Evolutionary conservation across 2,329 filamentous ascomycete genomes (phyloP), one percentile per base, ranked within the genome.

Genomic region (Diaporthe caulivora): DNA sequence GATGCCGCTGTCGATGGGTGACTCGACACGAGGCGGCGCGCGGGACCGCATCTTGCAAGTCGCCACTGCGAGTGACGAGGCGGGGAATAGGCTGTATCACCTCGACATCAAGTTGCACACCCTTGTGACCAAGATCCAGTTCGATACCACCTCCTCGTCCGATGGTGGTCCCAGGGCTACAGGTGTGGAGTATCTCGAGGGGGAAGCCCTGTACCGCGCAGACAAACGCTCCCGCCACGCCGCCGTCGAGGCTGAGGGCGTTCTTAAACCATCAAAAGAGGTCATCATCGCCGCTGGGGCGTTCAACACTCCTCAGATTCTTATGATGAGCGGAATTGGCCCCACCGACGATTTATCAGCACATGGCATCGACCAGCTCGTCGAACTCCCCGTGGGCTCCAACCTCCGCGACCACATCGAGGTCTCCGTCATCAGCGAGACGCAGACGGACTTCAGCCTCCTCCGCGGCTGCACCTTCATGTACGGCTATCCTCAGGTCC

Each of bases 391-490:
- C 0, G 90, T 92, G 3, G 91, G 90, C 18, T 85, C 82, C 11
- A 92, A 92, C 80, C 82, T 92, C 15, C 86, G 90, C 79, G 90
- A 92, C 77, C 87, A 88, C 72, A 88, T 88, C 78, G 88, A 83
- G 72, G 84, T 87, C 64, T 80, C 82, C 21, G 80, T 88, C 31
- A 80, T 86, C 47, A 87, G 84, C 44, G 82, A 86, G n/a, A 73
- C 79, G 7, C 82, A 80, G 3, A 83, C 78, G 51, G 80, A 83
- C 72, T 86, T 84, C 77, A 78, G 78, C 10, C 76, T 82, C 47
- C 80, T 82, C 40, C 75, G 80, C 6, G 80, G 80, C 42, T 84
- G 83, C 76, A 83, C 81, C 3, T 81, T 81, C 51, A 67, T 73
- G 53, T 77, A 78, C 70, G 74, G 78, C 53, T 76, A 75, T 24